Conservation (phyloP, 306 rosid genomes). For the Cyamopsis tetragonoloba region DNA sequence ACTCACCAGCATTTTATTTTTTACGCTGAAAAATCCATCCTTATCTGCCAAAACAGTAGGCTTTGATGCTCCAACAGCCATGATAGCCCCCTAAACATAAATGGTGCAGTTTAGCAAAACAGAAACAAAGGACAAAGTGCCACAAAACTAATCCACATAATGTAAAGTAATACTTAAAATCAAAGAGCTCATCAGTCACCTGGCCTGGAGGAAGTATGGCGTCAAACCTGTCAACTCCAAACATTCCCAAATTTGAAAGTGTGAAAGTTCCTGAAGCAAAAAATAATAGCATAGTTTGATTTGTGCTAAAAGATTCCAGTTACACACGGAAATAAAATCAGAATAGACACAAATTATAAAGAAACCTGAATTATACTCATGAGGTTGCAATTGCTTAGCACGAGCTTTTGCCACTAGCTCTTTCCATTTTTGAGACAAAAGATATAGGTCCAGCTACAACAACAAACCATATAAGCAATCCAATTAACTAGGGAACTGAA, state of each 20-base stretch:
- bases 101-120: constrained; percentile 12
- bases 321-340: neutral
- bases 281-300: neutral
- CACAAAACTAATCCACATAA: neutral
- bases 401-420: constrained; percentile 84
- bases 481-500: neutral
- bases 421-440: constrained; percentile 88
- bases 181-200: constrained; percentile 39
- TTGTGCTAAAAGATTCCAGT: neutral
- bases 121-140: neutral
- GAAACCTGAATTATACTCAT: constrained; percentile 80
- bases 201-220: constrained; percentile 99
- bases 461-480: constrained; percentile 27
- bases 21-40: constrained; percentile 78
- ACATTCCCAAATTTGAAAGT: constrained; percentile 92
- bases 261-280: constrained; percentile 76
- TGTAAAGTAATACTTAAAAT: neutral
- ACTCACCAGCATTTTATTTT: constrained; percentile 87
- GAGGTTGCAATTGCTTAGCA: constrained; percentile 88
- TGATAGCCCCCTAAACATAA: constrained; percentile 79
- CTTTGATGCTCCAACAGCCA: constrained; percentile 98
- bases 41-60: constrained; percentile 64
- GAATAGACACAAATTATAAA: neutral
- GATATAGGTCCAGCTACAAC: constrained; percentile 80
- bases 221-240: constrained; percentile 89